phyloP scores from a whole-genome alignment of 345 rosid species.

The Eucalyptus marginata region DNA sequence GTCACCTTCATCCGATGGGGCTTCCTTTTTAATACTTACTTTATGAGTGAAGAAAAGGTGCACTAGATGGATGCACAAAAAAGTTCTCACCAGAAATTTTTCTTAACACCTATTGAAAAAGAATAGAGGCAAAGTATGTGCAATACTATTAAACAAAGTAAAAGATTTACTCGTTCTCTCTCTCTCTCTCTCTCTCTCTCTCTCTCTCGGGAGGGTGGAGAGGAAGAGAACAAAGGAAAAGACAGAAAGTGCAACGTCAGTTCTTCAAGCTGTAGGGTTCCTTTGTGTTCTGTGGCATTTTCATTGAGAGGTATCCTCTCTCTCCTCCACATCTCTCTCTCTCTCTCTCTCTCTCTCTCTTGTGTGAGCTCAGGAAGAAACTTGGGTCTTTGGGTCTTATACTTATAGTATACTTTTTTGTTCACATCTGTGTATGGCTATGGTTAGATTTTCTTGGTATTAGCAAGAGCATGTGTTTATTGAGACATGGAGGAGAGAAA shows the following conservation, averaged over 20 bases:
- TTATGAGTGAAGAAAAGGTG: slow-evolving; percentile 3
- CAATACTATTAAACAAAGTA: background rate
- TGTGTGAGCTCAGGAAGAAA: background rate
- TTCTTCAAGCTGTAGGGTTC: slow-evolving; percentile 27
- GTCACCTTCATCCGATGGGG: background rate
- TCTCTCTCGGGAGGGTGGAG: slow-evolving; percentile 2
- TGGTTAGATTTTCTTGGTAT: slow-evolving; percentile 19
- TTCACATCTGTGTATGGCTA: slow-evolving; percentile 29
- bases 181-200: background rate
- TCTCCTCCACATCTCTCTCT: slow-evolving; percentile 36
- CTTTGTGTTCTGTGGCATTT: background rate
- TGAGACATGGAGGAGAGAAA: slow-evolving; percentile 5
- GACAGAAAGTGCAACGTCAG: slow-evolving; percentile 73
- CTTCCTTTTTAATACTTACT: slow-evolving; percentile 1
- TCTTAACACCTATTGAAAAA: background rate
- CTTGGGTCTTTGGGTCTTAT: background rate
- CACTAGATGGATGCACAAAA: background rate
- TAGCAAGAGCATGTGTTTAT: background rate
- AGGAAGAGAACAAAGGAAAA: slow-evolving; percentile 40
- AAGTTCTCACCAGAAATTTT: background rate
- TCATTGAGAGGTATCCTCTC: slow-evolving; percentile 1
- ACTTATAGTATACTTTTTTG: slow-evolving; percentile 8
- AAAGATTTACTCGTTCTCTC: background rate
- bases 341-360: slow-evolving; percentile 9
- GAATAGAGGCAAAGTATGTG: background rate